These are phyloP conservation scores for Hippophae rhamnoides DNA, from an alignment of 306 rosid genomes.

Conservation along the genomic window DNA sequence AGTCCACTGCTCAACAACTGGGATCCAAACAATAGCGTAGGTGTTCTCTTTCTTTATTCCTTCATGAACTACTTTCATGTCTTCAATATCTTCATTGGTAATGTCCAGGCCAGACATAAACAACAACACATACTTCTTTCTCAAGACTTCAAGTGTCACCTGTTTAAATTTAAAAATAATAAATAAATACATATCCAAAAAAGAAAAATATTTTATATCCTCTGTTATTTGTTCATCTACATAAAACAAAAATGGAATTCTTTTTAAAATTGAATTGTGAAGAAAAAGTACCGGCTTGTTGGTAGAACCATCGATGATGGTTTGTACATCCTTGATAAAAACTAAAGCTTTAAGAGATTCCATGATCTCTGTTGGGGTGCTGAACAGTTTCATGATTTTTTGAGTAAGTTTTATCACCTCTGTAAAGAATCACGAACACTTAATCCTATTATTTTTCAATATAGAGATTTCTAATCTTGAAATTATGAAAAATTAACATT, in stretches of 20 bases:
- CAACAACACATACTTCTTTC: slow-evolving; percentile 35
- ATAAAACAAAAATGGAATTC: not conserved
- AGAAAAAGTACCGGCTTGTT: slow-evolving; percentile 14
- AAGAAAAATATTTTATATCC: not conserved
- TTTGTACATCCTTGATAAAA: slow-evolving; percentile 7
- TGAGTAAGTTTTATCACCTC: slow-evolving; percentile 39
- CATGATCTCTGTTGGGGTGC: slow-evolving; percentile 9
- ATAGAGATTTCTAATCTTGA: too few relatives aligned
- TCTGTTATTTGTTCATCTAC: not conserved
- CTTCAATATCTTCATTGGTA: slow-evolving; percentile 15
- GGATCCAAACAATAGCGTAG: slow-evolving; percentile 49
- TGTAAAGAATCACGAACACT: slow-evolving; percentile 15
- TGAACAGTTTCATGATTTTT: slow-evolving; percentile 17
- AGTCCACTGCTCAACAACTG: not conserved
- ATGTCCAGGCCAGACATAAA: slow-evolving; percentile 40
- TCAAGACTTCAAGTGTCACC: slow-evolving; percentile 15
- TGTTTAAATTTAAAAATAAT: not conserved
- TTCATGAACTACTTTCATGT: slow-evolving; percentile 20
- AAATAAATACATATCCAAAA: not conserved
- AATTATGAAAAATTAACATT: too few relatives aligned
- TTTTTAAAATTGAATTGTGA: too few relatives aligned
- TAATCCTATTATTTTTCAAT: too few relatives aligned
- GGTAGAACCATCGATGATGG: slow-evolving; percentile 36
- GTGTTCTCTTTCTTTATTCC: slow-evolving; percentile 2
- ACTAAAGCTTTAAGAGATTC: not conserved